These are phyloP conservation scores for Lanmaoa pseudosensibilis DNA, from an alignment of 768 basidiomycete species.

Conservation along the genomic window DNA sequence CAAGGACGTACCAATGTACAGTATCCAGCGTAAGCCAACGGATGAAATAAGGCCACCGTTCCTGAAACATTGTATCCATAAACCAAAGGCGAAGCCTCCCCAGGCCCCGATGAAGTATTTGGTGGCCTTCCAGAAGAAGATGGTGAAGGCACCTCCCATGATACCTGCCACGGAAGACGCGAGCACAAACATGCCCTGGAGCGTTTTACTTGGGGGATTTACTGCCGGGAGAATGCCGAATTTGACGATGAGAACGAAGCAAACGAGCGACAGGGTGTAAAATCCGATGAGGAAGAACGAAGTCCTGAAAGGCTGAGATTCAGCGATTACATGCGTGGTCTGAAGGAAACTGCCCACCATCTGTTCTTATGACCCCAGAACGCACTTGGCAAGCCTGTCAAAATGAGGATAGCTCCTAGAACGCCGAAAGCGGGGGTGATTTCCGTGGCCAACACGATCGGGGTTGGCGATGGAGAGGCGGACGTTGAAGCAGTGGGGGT, in stretches of 20 bases:
- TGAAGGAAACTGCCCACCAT: slow-evolving; percentile 55
- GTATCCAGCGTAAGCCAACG: slow-evolving; percentile 83
- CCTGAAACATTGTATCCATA: slow-evolving; percentile 86
- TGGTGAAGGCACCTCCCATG: slow-evolving; percentile 79
- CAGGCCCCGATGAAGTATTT: slow-evolving; percentile 69
- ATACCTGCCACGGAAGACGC: slow-evolving; percentile 77
- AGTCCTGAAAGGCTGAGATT: slow-evolving; percentile 53
- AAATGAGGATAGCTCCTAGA: slow-evolving; percentile 81
- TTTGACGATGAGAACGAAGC: slow-evolving; percentile 83
- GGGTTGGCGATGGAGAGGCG: slow-evolving; percentile 34
- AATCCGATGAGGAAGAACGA: slow-evolving; percentile 93
- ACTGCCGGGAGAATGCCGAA: slow-evolving; percentile 85
- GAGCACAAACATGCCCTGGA: slow-evolving; percentile 89
- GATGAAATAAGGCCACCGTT: slow-evolving; percentile 77
- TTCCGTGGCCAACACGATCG: slow-evolving; percentile 53
- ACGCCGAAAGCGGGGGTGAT: slow-evolving; percentile 90
- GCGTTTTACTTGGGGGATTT: slow-evolving; percentile 72
- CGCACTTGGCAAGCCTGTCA: slow-evolving; percentile 86
- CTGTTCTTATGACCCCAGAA: slow-evolving; percentile 95
- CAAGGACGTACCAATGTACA: slow-evolving; percentile 67
- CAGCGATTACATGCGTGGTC: background rate
- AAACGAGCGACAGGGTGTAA: slow-evolving; percentile 84
- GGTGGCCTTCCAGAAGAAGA: slow-evolving; percentile 92
- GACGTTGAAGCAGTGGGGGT: slow-evolving; percentile 49
- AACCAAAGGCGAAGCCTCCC: slow-evolving; percentile 77